Evolutionary conservation across 2,329 filamentous ascomycete species (phyloP).

Genomic region (Penicillium sp.): DNA sequence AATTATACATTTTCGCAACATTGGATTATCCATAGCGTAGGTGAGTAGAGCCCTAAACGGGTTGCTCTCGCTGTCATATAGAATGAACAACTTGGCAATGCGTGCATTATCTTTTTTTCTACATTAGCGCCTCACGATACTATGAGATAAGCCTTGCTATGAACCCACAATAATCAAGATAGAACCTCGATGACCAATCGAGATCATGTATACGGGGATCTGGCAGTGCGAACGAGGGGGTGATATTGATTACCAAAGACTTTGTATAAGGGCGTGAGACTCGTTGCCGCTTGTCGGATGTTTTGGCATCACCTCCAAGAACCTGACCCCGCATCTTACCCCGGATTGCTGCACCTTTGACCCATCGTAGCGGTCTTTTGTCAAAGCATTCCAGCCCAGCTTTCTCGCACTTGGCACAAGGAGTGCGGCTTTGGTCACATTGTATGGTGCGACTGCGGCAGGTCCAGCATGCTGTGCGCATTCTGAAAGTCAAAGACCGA

Average conservation of each 20-base stretch:
- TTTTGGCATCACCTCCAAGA: slow-evolving; percentile 5
- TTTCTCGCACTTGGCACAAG: slow-evolving; percentile 36
- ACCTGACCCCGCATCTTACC: slow-evolving; percentile 30
- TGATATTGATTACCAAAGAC: background rate
- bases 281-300: background rate
- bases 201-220: slow-evolving; percentile 11
- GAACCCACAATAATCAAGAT: slow-evolving; percentile 36
- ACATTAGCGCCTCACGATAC: background rate
- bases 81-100: slow-evolving; percentile 35
- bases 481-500: background rate
- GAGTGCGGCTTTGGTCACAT: slow-evolving; percentile 30
- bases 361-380: slow-evolving; percentile 36
- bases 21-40: background rate
- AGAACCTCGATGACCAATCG: slow-evolving; percentile 24
- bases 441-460: slow-evolving; percentile 37
- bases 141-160: background rate
- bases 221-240: slow-evolving; percentile 14
- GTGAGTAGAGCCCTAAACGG: slow-evolving; percentile 5
- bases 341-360: slow-evolving; percentile 35
- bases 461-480: slow-evolving; percentile 30
- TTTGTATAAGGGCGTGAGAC: background rate
- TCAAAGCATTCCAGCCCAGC: slow-evolving; percentile 35
- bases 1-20: background rate
- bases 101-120: slow-evolving; percentile 29
- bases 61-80: slow-evolving; percentile 8